These are phyloP conservation scores for Apiospora aurea DNA, from an alignment of 2,329 filamentous ascomycete species.

Conservation along the genomic window DNA sequence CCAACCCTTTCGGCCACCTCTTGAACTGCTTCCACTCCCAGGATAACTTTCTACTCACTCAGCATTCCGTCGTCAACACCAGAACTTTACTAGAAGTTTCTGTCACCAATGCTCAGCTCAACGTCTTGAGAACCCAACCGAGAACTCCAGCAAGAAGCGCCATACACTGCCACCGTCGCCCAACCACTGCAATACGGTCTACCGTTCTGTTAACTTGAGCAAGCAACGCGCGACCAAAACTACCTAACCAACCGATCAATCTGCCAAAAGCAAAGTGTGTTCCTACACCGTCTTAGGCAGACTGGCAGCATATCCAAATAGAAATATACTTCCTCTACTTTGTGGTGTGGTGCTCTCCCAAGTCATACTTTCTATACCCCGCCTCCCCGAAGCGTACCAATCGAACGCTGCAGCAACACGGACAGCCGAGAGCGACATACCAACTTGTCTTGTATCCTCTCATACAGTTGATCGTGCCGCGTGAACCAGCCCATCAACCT, in stretches of 20 bases:
- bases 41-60: background rate
- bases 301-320: background rate
- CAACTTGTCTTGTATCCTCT: background rate
- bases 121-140: background rate
- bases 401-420: conserved; percentile 8
- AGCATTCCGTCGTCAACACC: background rate
- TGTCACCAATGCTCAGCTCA: background rate
- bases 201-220: conserved; percentile 19
- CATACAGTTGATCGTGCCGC: background rate
- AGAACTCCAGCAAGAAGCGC: background rate
- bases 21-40: background rate
- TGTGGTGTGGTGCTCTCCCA: conserved; percentile 14
- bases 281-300: background rate
- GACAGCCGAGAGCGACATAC: background rate
- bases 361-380: conserved; percentile 17
- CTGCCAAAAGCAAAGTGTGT: background rate
- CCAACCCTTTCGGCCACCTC: background rate
- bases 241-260: background rate
- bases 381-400: background rate
- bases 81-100: conserved; percentile 21
- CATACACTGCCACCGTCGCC: background rate
- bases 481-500: background rate
- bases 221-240: conserved; percentile 7
- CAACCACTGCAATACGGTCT: background rate
- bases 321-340: conserved; percentile 3